Evolutionary conservation across 2,329 filamentous ascomycete species (phyloP), one percentile per base, ranked within the genome.

Genomic region (Fusarium foetens): DNA sequence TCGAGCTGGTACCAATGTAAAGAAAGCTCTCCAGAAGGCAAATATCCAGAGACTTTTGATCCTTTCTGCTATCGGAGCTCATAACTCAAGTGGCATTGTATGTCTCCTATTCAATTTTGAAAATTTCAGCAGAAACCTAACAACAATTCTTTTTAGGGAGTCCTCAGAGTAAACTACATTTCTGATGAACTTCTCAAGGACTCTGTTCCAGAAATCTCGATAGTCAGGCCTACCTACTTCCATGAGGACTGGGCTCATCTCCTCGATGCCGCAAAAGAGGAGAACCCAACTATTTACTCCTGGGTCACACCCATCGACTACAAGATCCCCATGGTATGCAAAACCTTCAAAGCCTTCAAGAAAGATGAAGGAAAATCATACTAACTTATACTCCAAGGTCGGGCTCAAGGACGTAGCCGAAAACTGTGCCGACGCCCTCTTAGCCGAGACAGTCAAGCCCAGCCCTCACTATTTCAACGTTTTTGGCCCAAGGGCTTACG

Each of bases 271-370:
- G 63, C 71, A 12, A 68, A 77, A 19, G 48, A 67, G 8, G 74
- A 80, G 3, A 61, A 66, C 2, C 75, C 75, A 1, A 58, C 57
- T 13, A 61, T 82, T n/a, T 62, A 79, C 43, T 81, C 79, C 0
- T 62, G 65, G 23, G 46, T 80, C 10, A 74, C 76, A 1, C 79
- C 79, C 2, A 57, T 68, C 1, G 69, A 81, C n/a, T 74, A 79
- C 19, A 65, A 77, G n/a, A 73, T 81, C 2, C 80, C 80, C 7
- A 75, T 81, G 76, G 80, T 81, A 73, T 45, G 45, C 8, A 11
- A 33, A 1, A 19, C 0, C 5, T 19, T 31, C 3, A 12, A 14
- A 1, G 5, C 6, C 11, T 6, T 11, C 12, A 31, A n/a, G 5
- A 3, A 3, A 27, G 2, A 9, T 6, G 5, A 21, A 17, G n/a